Evolutionary conservation across 257 asterid genomes (phyloP), one percentile per base, ranked within the genome.

Genomic region (Henckelia pumila): DNA sequence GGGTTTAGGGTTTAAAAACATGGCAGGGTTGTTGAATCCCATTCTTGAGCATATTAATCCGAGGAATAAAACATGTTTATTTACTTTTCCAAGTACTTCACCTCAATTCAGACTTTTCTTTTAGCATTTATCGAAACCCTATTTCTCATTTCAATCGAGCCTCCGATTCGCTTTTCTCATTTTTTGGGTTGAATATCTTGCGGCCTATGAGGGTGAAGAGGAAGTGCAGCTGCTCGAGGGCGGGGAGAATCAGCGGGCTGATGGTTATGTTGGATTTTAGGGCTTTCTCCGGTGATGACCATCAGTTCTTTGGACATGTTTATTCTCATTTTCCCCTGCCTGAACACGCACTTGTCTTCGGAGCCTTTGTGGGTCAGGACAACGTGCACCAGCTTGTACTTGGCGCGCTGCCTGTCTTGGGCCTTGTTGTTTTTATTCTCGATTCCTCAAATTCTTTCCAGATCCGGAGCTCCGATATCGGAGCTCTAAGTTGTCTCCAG

Each of bases 271-370:
- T 84, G 17, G 87, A 84, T 59, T 80, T 84, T 25, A 84, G 56
- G 0, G 88, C 86, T 10, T 85, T n/a, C 88, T 0, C 83, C 86
- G 7, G 91, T 88, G 13, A 85, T 85, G 0, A 78, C 78, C 91
- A 85, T 80, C 2, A 85, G 77, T 21, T 85, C 88, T 63, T 80
- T 85, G 0, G 91, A 85, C 2, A 85, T 67, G 7, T 78, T 80
- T 1, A 85, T 85, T 0, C 91, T 88, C 13, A 85, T 83, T 14
- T 82, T 80, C 0, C 88, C 91, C 2, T 82, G 77, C 73, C 82
- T 84, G 70, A 75, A 83, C 0, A 83, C 88, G 70, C 88, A 83
- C 58, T 78, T 76, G 37, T 83, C 86, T 22, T 83, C 89, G 8
- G 78, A 47, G 2, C 89, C 89, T n/a, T 80, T 83, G 68, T 83